Evolutionary conservation across 2,329 filamentous ascomycete species (phyloP).

Genomic region (Fusarium xyrophilum): DNA sequence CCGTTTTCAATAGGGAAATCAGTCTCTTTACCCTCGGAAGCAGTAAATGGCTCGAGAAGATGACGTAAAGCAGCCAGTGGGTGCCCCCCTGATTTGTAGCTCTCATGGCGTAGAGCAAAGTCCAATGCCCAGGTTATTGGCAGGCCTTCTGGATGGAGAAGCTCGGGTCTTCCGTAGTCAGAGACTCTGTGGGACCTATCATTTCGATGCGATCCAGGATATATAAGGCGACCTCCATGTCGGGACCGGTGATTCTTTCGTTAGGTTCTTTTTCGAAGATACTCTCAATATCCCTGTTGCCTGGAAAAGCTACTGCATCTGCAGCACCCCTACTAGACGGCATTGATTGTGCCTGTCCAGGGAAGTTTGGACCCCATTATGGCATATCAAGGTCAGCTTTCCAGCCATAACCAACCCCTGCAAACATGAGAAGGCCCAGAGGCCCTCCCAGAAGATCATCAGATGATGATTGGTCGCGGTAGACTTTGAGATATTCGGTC

Average conservation of each 20-base stretch:
- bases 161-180: not conserved
- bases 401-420: not conserved
- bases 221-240: not conserved
- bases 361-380: not conserved
- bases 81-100: too few relatives aligned
- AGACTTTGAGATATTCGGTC: not conserved
- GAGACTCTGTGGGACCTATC: not conserved
- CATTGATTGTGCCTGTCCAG: not conserved
- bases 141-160: too few relatives aligned
- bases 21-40: too few relatives aligned
- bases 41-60: too few relatives aligned
- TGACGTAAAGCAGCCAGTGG: too few relatives aligned
- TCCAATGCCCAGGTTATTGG: too few relatives aligned
- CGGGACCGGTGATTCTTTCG: not conserved
- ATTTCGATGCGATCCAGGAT: not conserved
- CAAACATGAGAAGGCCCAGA: not conserved
- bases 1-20: too few relatives aligned
- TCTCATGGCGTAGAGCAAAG: too few relatives aligned
- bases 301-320: not conserved
- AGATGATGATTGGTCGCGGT: not conserved
- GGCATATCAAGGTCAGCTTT: accelerated
- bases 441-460: not conserved
- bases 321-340: not conserved
- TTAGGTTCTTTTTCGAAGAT: not conserved
- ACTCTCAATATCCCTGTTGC: not conserved